Percentiles rank a stretch among this genome's conserved stretches.
Evolutionary conservation across 768 basidiomycete species (phyloP).

Genomic region (Amanita pseudoporphyria): DNA sequence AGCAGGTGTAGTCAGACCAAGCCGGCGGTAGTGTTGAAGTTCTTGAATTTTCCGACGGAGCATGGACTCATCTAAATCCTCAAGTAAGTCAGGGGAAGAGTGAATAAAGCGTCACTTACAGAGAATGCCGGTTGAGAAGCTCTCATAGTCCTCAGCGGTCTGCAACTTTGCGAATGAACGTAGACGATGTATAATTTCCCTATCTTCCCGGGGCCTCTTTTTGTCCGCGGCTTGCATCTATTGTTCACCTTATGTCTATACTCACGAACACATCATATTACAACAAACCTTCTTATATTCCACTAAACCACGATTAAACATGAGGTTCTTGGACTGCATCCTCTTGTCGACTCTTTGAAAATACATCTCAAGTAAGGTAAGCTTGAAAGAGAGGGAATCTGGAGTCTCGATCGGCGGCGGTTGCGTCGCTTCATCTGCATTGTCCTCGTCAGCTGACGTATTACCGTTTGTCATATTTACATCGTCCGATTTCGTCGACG

Average conservation of each 20-base stretch:
- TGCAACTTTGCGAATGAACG: constrained; percentile 89
- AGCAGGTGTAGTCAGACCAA: constrained; percentile 75
- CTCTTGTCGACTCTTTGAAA: constrained; percentile 81
- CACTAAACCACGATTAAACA: constrained; percentile 85
- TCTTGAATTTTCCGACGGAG: constrained; percentile 86
- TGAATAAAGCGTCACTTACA: constrained; percentile 42
- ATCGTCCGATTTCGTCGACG: constrained; percentile 33
- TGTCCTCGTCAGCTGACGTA: constrained; percentile 44
- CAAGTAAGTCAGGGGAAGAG: background rate
- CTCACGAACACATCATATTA: background rate
- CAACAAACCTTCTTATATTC: constrained; percentile 85
- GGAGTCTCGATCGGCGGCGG: constrained; percentile 78
- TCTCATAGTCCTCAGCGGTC: constrained; percentile 86
- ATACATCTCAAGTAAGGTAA: constrained; percentile 86
- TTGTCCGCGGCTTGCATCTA: constrained; percentile 90
- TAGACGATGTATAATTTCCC: constrained; percentile 80
- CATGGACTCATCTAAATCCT: constrained; percentile 65
- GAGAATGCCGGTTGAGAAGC: constrained; percentile 77
- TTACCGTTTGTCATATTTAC: constrained; percentile 36
- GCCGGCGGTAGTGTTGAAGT: constrained; percentile 80
- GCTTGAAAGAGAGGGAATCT: constrained; percentile 80
- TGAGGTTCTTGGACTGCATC: constrained; percentile 74
- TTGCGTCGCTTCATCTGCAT: constrained; percentile 52
- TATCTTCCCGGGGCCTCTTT: constrained; percentile 84
- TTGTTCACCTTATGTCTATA: constrained; percentile 5